phyloP scores from a whole-genome alignment of 2,329 filamentous ascomycete genomes.

The Bipolaris victoriae region DNA sequence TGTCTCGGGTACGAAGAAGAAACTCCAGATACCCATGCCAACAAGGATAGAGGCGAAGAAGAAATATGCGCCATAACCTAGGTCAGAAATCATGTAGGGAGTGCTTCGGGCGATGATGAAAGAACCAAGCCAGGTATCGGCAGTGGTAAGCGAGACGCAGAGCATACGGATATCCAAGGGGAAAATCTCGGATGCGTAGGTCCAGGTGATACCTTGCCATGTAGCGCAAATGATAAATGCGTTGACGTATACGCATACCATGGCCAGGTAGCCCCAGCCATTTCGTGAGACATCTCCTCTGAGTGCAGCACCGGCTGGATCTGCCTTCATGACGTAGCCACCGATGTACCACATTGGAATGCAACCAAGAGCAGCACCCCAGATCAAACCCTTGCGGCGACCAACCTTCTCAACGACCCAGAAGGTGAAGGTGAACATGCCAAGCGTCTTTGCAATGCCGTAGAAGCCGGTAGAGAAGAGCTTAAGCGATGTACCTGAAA shows the following conservation, averaged over 20 bases:
- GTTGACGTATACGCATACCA: slow-evolving; percentile 63
- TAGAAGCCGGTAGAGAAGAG: slow-evolving; percentile 61
- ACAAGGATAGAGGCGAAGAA: slow-evolving; percentile 46
- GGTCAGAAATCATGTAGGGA: slow-evolving; percentile 47
- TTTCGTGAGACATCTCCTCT: slow-evolving; percentile 52
- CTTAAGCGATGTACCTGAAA: slow-evolving; percentile 50
- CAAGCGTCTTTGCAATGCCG: slow-evolving; percentile 50
- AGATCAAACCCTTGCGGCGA: slow-evolving; percentile 52
- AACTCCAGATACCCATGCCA: slow-evolving; percentile 41
- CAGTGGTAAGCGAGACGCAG: slow-evolving; percentile 49
- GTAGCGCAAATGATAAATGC: slow-evolving; percentile 59
- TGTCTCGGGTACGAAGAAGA: slow-evolving; percentile 44
- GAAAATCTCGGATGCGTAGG: slow-evolving; percentile 59
- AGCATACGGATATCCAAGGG: slow-evolving; percentile 51
- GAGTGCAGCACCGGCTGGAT: slow-evolving; percentile 55
- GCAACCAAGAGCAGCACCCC: slow-evolving; percentile 57
- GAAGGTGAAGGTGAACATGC: slow-evolving; percentile 50
- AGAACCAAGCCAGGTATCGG: slow-evolving; percentile 49
- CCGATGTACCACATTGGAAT: slow-evolving; percentile 60
- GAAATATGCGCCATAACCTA: slow-evolving; percentile 50
- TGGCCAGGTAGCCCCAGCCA: slow-evolving; percentile 60
- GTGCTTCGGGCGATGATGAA: slow-evolving; percentile 51
- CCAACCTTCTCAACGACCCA: slow-evolving; percentile 50
- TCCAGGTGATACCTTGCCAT: slow-evolving; percentile 53
- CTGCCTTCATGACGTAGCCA: slow-evolving; percentile 60